Evolutionary conservation across 1,139 yeast genomes (phyloP).

Genomic region (Meyerozyma athensensis): DNA sequence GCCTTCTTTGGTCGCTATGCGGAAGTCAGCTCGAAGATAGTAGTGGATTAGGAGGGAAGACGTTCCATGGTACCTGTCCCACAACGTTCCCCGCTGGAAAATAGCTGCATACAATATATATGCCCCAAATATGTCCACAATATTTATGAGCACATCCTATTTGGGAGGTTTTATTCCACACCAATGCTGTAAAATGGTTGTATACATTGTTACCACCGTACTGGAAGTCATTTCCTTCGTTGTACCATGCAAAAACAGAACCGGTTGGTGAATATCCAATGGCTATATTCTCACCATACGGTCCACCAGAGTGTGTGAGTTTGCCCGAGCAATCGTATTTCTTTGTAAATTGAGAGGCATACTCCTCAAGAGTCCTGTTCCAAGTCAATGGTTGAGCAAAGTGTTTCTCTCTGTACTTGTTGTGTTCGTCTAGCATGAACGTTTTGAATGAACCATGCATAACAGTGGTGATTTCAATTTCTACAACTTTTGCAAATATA

Average conservation of each 20-base stretch:
- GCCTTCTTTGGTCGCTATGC: conserved; percentile 48
- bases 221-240: conserved; percentile 22
- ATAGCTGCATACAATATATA: conserved; percentile 58
- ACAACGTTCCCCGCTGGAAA: conserved; percentile 58
- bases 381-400: conserved; percentile 26
- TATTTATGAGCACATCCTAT: conserved; percentile 38
- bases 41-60: conserved; percentile 15
- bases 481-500: neutral
- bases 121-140: conserved; percentile 39
- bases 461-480: neutral
- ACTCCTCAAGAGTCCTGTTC: conserved; percentile 26
- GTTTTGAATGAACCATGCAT: conserved; percentile 21
- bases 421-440: conserved; percentile 25
- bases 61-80: conserved; percentile 26
- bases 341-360: conserved; percentile 27
- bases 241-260: conserved; percentile 35
- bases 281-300: conserved; percentile 37
- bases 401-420: conserved; percentile 26
- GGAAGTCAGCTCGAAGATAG: conserved; percentile 11
- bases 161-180: conserved; percentile 33
- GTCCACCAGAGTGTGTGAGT: conserved; percentile 32
- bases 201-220: conserved; percentile 18
- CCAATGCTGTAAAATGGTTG: conserved; percentile 39
- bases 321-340: conserved; percentile 31
- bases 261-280: conserved; percentile 30